phyloP scores from a whole-genome alignment of 805 yeast species.

The Yarrowia alimentaria region DNA sequence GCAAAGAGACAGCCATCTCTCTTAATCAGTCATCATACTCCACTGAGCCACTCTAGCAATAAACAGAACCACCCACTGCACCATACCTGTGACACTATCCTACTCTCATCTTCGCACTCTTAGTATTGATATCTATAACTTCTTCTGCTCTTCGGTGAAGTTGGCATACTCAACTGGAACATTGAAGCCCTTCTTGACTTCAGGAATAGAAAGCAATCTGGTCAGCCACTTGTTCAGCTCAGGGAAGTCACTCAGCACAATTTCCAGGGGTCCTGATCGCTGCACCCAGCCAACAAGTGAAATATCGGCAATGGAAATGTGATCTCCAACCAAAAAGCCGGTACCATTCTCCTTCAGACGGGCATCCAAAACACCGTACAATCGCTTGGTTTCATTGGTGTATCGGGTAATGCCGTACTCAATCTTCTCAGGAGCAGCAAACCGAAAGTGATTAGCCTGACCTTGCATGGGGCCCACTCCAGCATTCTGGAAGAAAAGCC shows the following conservation, averaged over 20 bases:
- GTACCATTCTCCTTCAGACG: constrained; percentile 47
- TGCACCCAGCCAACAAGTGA: constrained; percentile 50
- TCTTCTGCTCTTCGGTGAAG: constrained; percentile 5
- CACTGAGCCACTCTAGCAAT: no score
- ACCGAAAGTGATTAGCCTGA: constrained; percentile 52
- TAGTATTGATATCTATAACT: not conserved
- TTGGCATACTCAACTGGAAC: constrained; percentile 31
- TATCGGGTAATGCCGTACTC: constrained; percentile 56
- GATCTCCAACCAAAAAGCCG: constrained; percentile 60
- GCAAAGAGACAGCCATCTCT: no score
- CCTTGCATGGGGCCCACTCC: constrained; percentile 65
- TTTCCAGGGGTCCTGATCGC: constrained; percentile 29
- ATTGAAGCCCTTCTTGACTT: constrained; percentile 47
- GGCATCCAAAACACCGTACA: constrained; percentile 54
- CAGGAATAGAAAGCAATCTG: constrained; percentile 85
- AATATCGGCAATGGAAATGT: constrained; percentile 56
- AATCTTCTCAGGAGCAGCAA: constrained; percentile 50
- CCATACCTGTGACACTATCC: no score
- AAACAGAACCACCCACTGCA: no score
- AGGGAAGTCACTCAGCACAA: constrained; percentile 41
- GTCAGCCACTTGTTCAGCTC: constrained; percentile 89
- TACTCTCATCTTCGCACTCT: no score
- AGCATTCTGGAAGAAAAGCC: constrained; percentile 58
- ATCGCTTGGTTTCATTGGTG: constrained; percentile 50
- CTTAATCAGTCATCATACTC: no score